A percentile compares a stretch with the other conserved stretches of the same genome.
These are phyloP conservation scores for Pyrus bretschneideri DNA, from an alignment of 306 rosid species.

Conservation along the genomic window DNA sequence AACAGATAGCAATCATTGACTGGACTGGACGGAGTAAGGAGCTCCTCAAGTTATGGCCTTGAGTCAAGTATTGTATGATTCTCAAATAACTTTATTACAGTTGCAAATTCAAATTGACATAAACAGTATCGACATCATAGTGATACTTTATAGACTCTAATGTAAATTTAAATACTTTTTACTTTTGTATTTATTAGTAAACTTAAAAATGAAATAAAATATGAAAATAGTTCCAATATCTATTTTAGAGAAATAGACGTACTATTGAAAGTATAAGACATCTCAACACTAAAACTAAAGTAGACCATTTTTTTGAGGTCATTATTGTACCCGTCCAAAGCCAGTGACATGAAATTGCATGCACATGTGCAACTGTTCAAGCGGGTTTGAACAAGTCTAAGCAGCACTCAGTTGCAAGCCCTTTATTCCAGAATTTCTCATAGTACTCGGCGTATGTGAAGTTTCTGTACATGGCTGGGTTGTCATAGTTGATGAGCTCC, in stretches of 20 bases:
- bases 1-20: not conserved
- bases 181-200: too few relatives aligned
- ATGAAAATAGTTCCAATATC: not conserved
- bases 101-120: not conserved
- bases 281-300: too few relatives aligned
- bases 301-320: not conserved
- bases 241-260: too few relatives aligned
- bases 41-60: too few relatives aligned
- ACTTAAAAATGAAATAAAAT: too few relatives aligned
- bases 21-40: not conserved
- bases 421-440: slow-evolving; percentile 36
- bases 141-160: too few relatives aligned
- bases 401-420: slow-evolving; percentile 32
- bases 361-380: not conserved
- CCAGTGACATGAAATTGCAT: not conserved
- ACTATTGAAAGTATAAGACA: too few relatives aligned
- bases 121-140: not conserved
- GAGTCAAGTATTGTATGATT: too few relatives aligned
- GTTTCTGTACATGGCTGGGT: slow-evolving; percentile 14
- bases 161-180: too few relatives aligned
- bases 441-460: slow-evolving; percentile 37
- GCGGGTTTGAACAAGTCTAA: slow-evolving; percentile 34
- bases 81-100: too few relatives aligned
- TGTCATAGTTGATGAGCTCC: slow-evolving; percentile 10
- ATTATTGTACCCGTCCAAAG: not conserved